Percentiles rank a stretch among this genome's conserved stretches.
These are phyloP conservation scores for Plenodomus lindquistii DNA, from an alignment of 2,329 filamentous ascomycete species.

Conservation along the genomic window DNA sequence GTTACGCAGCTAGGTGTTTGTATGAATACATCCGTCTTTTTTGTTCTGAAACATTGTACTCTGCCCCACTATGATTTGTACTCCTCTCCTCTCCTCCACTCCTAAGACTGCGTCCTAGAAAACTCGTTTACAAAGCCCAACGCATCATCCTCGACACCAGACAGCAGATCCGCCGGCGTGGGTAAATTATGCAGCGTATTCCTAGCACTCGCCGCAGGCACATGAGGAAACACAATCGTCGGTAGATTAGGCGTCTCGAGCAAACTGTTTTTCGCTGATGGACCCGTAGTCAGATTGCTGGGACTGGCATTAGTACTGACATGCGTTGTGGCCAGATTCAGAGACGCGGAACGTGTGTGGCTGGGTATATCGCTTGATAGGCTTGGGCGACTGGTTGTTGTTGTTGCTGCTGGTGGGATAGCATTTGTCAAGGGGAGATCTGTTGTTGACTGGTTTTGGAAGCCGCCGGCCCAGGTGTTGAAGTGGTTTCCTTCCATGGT, in stretches of 20 bases:
- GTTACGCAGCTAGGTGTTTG: too few relatives aligned
- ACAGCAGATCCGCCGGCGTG: conserved; percentile 38
- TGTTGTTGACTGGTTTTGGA: neutral
- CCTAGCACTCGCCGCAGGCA: conserved; percentile 31
- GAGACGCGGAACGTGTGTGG: neutral
- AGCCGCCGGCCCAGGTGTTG: neutral
- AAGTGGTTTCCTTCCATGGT: neutral
- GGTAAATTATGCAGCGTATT: conserved; percentile 36
- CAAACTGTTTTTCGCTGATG: neutral
- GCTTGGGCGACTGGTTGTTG: neutral
- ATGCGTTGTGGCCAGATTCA: neutral
- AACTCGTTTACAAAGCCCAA: conserved; percentile 1
- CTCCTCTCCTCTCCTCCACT: neutral
- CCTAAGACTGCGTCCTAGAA: neutral
- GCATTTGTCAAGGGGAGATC: neutral
- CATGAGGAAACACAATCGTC: conserved; percentile 36
- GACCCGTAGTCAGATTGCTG: neutral
- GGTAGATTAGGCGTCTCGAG: conserved; percentile 36
- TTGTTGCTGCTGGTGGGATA: neutral
- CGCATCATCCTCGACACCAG: conserved; percentile 25
- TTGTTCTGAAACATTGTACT: too few relatives aligned
- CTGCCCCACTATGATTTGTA: neutral
- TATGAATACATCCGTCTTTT: too few relatives aligned
- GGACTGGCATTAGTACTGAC: neutral
- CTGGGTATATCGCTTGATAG: neutral